Evolutionary conservation across 2,329 filamentous ascomycete genomes (phyloP), one percentile per base, ranked within the genome.

Genomic region (Sporothrix curviconia): DNA sequence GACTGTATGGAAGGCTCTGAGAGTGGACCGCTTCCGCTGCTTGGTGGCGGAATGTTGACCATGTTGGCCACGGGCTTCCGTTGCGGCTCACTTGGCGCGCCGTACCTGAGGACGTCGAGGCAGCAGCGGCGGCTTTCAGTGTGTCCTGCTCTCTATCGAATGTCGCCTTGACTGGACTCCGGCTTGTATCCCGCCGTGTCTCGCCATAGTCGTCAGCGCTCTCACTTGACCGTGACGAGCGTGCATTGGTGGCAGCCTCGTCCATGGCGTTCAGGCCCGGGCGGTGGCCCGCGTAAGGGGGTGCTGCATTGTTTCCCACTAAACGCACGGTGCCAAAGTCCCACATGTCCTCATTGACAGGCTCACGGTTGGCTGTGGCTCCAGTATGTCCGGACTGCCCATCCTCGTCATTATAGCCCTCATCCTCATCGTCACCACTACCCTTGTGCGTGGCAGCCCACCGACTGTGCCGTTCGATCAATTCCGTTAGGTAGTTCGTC

Each of bases 311-410:
- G 55, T 86, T 83, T 32, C 81, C 82, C n/a, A 86, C 85, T 6
- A 95, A 85, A 57, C 92, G 82, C 54, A 99, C 90, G 0, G 94
- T 99, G 43, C 94, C 94, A 75, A 99, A 99, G 71, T 99, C 94
- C 94, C 94, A 99, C 68, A 97, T 83, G 70, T 97, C 94, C 69
- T 96, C 90, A 61, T 86, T 80, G 7, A 82, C 75, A 17, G 74
- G 74, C 62, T 77, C 73, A 34, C 87, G 80, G 58, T 85, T 80
- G 1, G 76, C 53, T 2, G 47, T 34, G 14, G 39, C 22, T 7
- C 47, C 47, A 5, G 19, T 36, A 11, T 36, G 15, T 2, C 71
- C n/a, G 73, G 70, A n/a, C 32, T 46, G 37, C 3, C 50, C 39
- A 12, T 39, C 17, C 15, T 59, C 36, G 3, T 17, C 19, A 15